Percentiles rank a stretch among this genome's conserved stretches.
phyloP scores from a whole-genome alignment of 352 stramenopile genomes.

The Pythium myriotylum region DNA sequence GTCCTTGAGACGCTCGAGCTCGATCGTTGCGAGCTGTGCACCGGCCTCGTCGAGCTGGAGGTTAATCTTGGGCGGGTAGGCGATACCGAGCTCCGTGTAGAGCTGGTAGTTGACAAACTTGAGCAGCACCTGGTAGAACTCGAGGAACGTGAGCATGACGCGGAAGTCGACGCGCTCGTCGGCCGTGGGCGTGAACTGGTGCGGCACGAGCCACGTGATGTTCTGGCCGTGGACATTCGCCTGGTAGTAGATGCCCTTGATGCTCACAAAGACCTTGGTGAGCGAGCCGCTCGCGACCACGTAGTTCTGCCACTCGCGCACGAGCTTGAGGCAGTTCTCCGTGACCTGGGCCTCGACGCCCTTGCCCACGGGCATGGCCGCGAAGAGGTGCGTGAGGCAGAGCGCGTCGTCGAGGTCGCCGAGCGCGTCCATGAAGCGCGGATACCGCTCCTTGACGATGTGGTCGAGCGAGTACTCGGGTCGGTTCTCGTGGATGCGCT shows the following conservation, averaged over 20 bases:
- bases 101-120: constrained; percentile 99
- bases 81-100: constrained; percentile 94
- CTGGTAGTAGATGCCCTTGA: constrained; percentile 99
- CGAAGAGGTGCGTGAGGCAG: constrained; percentile 97
- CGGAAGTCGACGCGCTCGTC: constrained; percentile 98
- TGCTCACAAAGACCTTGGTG: constrained; percentile 98
- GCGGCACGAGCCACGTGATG: constrained; percentile 98
- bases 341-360: constrained; percentile 88
- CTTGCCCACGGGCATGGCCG: constrained; percentile 92
- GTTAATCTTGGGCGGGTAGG: constrained; percentile 94
- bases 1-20: constrained; percentile 62
- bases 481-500: constrained; percentile 83
- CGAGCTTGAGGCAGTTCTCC: constrained; percentile 91
- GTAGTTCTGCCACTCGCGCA: constrained; percentile 97
- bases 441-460: constrained; percentile 99
- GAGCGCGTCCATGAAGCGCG: constrained; percentile 96
- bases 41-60: constrained; percentile 77
- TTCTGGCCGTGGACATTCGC: constrained; percentile 91
- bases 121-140: constrained; percentile 99
- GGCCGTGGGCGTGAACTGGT: constrained; percentile 97
- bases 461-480: constrained; percentile 97
- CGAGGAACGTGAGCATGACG: constrained; percentile 99
- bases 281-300: constrained; percentile 90
- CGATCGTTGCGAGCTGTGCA: constrained; percentile 65
- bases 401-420: constrained; percentile 99